These are phyloP conservation scores for Beauveria brongniartii DNA, from an alignment of 2,329 filamentous ascomycete species.

Conservation along the genomic window DNA sequence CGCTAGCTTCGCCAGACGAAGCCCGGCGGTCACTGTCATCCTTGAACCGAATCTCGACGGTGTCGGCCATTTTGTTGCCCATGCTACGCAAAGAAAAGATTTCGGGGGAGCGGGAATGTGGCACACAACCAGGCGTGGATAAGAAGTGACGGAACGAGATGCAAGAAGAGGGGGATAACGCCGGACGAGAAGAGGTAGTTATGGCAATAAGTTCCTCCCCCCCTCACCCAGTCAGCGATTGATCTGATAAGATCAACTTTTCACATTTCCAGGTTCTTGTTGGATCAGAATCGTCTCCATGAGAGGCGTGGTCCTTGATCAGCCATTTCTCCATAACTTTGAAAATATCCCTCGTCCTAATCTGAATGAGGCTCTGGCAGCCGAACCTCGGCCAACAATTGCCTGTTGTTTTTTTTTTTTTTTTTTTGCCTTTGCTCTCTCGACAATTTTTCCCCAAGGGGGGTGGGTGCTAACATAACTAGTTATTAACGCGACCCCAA, in stretches of 20 bases:
- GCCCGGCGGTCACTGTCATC: not conserved
- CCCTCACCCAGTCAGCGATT: not conserved
- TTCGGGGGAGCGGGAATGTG: not conserved
- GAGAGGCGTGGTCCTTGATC: not conserved
- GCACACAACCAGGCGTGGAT: not conserved
- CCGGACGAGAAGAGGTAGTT: not conserved
- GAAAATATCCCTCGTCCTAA: not conserved
- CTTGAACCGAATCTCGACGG: conserved; percentile 5
- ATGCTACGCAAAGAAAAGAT: not conserved
- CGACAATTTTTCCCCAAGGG: not conserved
- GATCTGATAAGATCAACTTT: conserved; percentile 11
- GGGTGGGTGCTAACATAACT: not conserved
- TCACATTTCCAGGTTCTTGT: not conserved
- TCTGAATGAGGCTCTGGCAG: not conserved
- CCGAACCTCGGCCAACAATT: not conserved
- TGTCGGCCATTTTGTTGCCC: conserved; percentile 1
- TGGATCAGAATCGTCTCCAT: not conserved
- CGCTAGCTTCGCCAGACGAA: not conserved
- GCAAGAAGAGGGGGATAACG: not conserved
- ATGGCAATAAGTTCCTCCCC: not conserved
- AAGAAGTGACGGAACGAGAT: not conserved
- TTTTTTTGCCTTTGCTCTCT: not conserved
- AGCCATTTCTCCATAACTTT: not conserved
- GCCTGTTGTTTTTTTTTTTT: not conserved
- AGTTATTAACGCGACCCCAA: not conserved